phyloP scores from a whole-genome alignment of 2,329 filamentous ascomycete species.

The Epichloe uncinata region DNA sequence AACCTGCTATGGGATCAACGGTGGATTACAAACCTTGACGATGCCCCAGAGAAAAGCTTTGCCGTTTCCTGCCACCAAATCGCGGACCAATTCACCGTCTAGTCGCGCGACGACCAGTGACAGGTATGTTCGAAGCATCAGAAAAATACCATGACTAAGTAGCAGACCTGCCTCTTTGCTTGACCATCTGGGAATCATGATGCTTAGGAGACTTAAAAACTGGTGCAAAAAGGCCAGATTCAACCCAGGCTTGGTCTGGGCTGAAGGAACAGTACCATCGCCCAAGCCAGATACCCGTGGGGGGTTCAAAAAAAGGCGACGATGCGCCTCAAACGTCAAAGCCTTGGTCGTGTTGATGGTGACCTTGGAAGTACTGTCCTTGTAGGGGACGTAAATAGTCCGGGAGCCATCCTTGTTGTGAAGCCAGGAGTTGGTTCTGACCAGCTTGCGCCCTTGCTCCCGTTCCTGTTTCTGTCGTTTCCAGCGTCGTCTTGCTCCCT shows the following conservation, averaged over 20 bases:
- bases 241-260: constrained; percentile 83
- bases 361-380: constrained; percentile 77
- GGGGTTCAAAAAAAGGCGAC: constrained; percentile 83
- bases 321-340: constrained; percentile 91
- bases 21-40: constrained; percentile 43
- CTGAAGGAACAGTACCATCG: constrained; percentile 65
- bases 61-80: constrained; percentile 90
- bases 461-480: constrained; percentile 59
- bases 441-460: constrained; percentile 67
- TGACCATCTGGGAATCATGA: constrained; percentile 91
- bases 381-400: constrained; percentile 91
- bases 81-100: constrained; percentile 90
- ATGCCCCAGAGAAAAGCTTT: constrained; percentile 81
- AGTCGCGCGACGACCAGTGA: constrained; percentile 85
- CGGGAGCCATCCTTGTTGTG: constrained; percentile 89
- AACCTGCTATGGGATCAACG: neutral
- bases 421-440: constrained; percentile 85
- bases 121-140: constrained; percentile 86
- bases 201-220: constrained; percentile 89
- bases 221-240: constrained; percentile 98
- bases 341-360: constrained; percentile 81
- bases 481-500: constrained; percentile 70
- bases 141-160: constrained; percentile 75
- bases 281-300: constrained; percentile 67
- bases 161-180: constrained; percentile 92